Evolutionary conservation across 306 rosid genomes (phyloP).

Genomic region (Biancaea sappan): DNA sequence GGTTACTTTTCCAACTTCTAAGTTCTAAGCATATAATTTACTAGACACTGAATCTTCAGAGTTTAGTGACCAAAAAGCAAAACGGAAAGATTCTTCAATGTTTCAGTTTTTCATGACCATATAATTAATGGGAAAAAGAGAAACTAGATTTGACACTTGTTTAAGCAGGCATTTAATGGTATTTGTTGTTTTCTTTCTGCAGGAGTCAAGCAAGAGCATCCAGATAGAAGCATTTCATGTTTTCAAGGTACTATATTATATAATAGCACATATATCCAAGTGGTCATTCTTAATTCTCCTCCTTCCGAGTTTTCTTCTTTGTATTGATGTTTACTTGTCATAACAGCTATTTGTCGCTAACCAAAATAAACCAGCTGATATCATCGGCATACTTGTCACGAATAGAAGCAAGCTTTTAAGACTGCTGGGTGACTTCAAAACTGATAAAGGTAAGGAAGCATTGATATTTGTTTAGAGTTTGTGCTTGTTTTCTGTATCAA

Average conservation of each 20-base stretch:
- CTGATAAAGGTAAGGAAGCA: slow-evolving; percentile 68
- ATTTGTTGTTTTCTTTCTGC: slow-evolving; percentile 38
- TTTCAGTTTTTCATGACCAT: slow-evolving; percentile 13
- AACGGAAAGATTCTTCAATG: too few relatives aligned
- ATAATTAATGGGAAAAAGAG: slow-evolving; percentile 4
- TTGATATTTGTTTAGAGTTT: slow-evolving; percentile 6
- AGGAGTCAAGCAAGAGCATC: slow-evolving; percentile 99
- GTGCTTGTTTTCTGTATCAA: slow-evolving; percentile 21
- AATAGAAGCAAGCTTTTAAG: slow-evolving; percentile 91
- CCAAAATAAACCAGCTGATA: slow-evolving; percentile 87
- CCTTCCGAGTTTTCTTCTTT: neutral
- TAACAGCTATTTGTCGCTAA: slow-evolving; percentile 93
- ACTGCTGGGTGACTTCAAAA: slow-evolving; percentile 87
- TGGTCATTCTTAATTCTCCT: neutral
- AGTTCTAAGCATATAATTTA: slow-evolving; percentile 24
- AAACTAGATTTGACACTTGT: slow-evolving; percentile 7
- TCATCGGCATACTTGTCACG: slow-evolving; percentile 75
- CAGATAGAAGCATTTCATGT: slow-evolving; percentile 97
- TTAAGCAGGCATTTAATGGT: slow-evolving; percentile 1
- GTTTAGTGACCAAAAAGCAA: too few relatives aligned
- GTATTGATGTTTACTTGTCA: slow-evolving; percentile 35
- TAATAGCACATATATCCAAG: slow-evolving; percentile 10
- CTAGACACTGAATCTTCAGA: neutral
- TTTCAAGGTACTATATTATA: slow-evolving; percentile 69
- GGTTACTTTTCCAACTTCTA: slow-evolving; percentile 13